Conservation (phyloP, 768 basidiomycete species). For the Tulasnella sp. region DNA sequence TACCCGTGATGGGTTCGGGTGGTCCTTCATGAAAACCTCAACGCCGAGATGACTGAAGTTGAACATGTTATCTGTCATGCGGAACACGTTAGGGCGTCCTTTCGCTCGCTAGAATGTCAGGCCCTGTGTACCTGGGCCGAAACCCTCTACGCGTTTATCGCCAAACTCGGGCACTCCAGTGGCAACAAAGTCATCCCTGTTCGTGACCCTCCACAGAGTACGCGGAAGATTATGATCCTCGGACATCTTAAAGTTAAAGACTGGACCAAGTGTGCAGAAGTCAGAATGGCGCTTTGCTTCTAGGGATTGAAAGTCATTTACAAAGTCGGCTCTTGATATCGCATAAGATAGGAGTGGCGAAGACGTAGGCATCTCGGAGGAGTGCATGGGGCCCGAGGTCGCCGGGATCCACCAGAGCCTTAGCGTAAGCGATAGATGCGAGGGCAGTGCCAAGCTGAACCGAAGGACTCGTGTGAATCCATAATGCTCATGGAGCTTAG, state of each 20-base stretch:
- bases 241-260: background rate
- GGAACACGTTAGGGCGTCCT: no score
- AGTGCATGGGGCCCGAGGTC: constrained; percentile 9
- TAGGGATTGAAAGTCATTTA: constrained; percentile 1
- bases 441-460: background rate
- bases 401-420: background rate
- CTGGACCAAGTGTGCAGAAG: background rate
- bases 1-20: background rate
- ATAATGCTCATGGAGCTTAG: no score
- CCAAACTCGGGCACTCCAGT: constrained; percentile 21
- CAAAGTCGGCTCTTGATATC: constrained; percentile 5
- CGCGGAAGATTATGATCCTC: constrained; percentile 4
- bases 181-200: constrained; percentile 19
- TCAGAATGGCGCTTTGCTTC: background rate
- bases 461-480: no score
- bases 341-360: constrained; percentile 12
- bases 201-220: constrained; percentile 18
- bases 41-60: constrained; percentile 9
- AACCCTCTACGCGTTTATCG: background rate
- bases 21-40: background rate
- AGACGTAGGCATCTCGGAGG: constrained; percentile 15
- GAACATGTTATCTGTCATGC: constrained; percentile 2
- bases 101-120: no score
- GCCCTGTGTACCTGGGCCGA: constrained; percentile 1
- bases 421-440: background rate